Conservation (phyloP, 371 early-diverging fungal genomes). For the Mucor sp. region DNA sequence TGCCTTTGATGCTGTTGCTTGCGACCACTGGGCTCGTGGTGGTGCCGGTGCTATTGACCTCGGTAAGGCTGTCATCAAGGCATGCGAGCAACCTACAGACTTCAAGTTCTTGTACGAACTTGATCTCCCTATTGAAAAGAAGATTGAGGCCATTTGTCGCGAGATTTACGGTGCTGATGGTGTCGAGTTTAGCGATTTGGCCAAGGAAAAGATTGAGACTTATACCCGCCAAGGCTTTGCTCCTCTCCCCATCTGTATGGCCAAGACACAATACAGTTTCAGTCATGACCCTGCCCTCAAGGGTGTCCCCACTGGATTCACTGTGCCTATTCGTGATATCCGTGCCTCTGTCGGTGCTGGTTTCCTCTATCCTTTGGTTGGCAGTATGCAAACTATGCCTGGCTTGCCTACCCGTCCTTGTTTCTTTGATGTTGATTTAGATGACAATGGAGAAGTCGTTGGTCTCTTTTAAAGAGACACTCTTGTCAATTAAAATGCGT, state of each 20-base stretch:
- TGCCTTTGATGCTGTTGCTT: constrained; percentile 83
- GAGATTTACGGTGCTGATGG: constrained; percentile 95
- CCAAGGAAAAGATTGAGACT: constrained; percentile 78
- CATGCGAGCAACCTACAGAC: constrained; percentile 59
- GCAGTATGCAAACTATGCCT: constrained; percentile 98
- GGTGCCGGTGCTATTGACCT: constrained; percentile 90
- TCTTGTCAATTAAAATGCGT: too few relatives aligned
- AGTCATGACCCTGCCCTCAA: constrained; percentile 91
- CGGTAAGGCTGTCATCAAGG: constrained; percentile 81
- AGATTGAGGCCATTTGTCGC: constrained; percentile 90
- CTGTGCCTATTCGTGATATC: constrained; percentile 92
- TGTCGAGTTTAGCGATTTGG: constrained; percentile 79
- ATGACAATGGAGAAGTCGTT: constrained; percentile 81
- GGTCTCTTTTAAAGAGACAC: constrained; percentile 78
- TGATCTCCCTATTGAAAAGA: constrained; percentile 74
- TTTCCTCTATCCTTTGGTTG: constrained; percentile 94
- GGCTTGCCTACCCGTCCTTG: constrained; percentile 97
- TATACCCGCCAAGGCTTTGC: constrained; percentile 86
- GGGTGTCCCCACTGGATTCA: constrained; percentile 92
- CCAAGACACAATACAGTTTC: constrained; percentile 94
- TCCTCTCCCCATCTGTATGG: constrained; percentile 95
- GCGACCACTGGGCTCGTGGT: constrained; percentile 93
- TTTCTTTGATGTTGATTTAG: constrained; percentile 96
- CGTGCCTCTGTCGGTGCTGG: constrained; percentile 97
- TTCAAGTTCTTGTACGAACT: constrained; percentile 91